phyloP scores from a whole-genome alignment of 441 rosid species.

The Capsella rubella region DNA sequence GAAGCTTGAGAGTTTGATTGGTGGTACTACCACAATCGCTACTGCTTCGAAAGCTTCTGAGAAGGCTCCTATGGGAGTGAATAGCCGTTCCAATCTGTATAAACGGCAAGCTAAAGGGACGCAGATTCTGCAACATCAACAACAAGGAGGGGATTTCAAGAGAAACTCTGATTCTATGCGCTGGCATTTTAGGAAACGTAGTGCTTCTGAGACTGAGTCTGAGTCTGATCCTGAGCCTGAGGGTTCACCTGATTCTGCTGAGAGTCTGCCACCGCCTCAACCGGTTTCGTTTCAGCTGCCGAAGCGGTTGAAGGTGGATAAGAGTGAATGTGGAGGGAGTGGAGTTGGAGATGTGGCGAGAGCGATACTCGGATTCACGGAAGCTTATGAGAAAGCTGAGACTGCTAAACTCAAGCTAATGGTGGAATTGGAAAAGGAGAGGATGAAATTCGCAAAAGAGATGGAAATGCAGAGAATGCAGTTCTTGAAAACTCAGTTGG shows the following conservation, averaged over 20 bases:
- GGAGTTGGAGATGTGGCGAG: conserved; percentile 52
- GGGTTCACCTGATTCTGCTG: conserved; percentile 54
- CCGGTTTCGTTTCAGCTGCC: conserved; percentile 37
- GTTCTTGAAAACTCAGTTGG: conserved; percentile 66
- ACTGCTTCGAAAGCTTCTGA: conserved; percentile 49
- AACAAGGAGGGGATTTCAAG: conserved; percentile 13
- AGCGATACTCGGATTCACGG: conserved; percentile 59
- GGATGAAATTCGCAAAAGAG: conserved; percentile 70
- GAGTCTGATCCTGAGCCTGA: conserved; percentile 56
- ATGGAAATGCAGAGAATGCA: conserved; percentile 75
- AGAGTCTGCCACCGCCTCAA: conserved; percentile 52
- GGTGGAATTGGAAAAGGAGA: conserved; percentile 68
- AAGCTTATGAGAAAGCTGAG: conserved; percentile 70
- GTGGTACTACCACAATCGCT: conserved; percentile 41
- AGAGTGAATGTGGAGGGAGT: conserved; percentile 33
- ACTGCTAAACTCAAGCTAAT: conserved; percentile 57
- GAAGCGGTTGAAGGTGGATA: conserved; percentile 48
- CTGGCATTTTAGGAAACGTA: conserved; percentile 52
- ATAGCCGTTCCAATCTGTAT: conserved; percentile 39
- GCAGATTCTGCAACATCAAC: conserved; percentile 24
- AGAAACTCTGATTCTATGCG: conserved; percentile 47
- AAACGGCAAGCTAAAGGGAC: conserved; percentile 43
- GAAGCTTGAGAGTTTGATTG: conserved; percentile 58
- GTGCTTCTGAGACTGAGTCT: conserved; percentile 50
- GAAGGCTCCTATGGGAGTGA: conserved; percentile 53